Conservation (phyloP, 495 filamentous ascomycete species). For the Jackrogersella multiformis region DNA sequence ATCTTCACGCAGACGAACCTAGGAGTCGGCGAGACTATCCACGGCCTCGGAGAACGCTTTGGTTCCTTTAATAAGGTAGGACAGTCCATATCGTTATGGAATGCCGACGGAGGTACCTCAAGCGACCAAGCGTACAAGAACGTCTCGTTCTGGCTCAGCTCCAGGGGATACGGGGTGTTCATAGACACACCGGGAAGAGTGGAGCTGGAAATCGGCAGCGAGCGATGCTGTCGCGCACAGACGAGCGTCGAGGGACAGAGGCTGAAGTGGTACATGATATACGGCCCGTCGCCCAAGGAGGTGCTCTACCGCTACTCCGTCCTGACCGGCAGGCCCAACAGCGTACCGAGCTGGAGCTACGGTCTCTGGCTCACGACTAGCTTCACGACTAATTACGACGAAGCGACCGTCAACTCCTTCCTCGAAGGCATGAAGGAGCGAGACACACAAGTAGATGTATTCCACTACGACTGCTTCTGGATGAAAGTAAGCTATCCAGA, state of each 20-base stretch:
- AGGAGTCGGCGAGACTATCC: conserved; percentile 71
- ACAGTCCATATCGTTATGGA: conserved; percentile 73
- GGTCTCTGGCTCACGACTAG: conserved; percentile 76
- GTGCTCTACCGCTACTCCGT: conserved; percentile 69
- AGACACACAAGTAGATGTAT: conserved; percentile 72
- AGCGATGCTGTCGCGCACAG: conserved; percentile 71
- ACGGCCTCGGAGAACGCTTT: conserved; percentile 76
- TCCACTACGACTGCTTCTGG: conserved; percentile 79
- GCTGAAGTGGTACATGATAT: conserved; percentile 70
- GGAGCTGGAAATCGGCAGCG: conserved; percentile 73
- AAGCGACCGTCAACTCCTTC: conserved; percentile 71
- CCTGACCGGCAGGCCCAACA: conserved; percentile 67
- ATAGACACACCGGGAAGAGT: conserved; percentile 68
- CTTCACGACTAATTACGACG: conserved; percentile 77
- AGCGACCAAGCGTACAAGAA: conserved; percentile 80
- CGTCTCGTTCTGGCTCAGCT: conserved; percentile 74
- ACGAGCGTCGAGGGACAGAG: conserved; percentile 69
- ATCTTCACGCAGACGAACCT: conserved; percentile 71
- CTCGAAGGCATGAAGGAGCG: conserved; percentile 72
- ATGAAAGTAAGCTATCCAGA: conserved; percentile 48
- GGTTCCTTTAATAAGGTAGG: conserved; percentile 76
- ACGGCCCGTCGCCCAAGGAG: conserved; percentile 73
- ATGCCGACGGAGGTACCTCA: conserved; percentile 75
- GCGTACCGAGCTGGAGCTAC: conserved; percentile 74
- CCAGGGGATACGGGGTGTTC: conserved; percentile 75